Base-by-base conservation (phyloP, 805 yeast genomes). In the Hanseniaspora guilliermondii region DNA sequence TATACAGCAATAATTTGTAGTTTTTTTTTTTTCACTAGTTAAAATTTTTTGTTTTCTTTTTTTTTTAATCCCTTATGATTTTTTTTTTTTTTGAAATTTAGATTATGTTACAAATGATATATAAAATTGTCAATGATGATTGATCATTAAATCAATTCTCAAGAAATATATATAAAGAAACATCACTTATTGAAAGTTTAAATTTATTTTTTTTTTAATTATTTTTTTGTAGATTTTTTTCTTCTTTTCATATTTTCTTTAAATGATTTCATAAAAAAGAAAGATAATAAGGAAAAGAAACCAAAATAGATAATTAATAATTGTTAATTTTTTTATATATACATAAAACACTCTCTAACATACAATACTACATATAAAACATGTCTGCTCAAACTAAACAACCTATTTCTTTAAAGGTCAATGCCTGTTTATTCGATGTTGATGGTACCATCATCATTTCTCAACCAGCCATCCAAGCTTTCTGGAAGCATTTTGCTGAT, bases 381-480 rank as follows among this genome's bases (percentile, higher is more conserved):
- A 57, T 49, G 56, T 40, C 56, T 47, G 54, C 53, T 53, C 49
- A 62, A 39, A 32, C 36, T 44, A 61, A 64, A 60, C 44, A 52
- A 52, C 67, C 69, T 47, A 55, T 66, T 47, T 62, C 65, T 52
- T 56, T 71, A 33, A 66, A 65, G 49, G 68, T 73, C 48, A 67
- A 73, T 60, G 78, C 78, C 39, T 71, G 76, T 59, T 76, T 85
- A 58, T 87, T 87, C 69, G 95, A 87, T 70, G 80, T 88, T 53
- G 95, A 87, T 66, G 95, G 95, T 53, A 87, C 95, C 30, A 73
- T 87, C 64, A 87, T 87, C 65, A 80, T 83, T 67, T 84, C 94
- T 40, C 86, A 89, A 57, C 80, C 79, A 54, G 87, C 93, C 56
- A 85, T 86, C 58, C 87, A 85, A 64, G 83, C 80, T 63, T 80